Percentiles rank a stretch among this genome's conserved stretches.
Conservation (phyloP, 1,139 yeast genomes). For the Yamadazyma blattariae region DNA sequence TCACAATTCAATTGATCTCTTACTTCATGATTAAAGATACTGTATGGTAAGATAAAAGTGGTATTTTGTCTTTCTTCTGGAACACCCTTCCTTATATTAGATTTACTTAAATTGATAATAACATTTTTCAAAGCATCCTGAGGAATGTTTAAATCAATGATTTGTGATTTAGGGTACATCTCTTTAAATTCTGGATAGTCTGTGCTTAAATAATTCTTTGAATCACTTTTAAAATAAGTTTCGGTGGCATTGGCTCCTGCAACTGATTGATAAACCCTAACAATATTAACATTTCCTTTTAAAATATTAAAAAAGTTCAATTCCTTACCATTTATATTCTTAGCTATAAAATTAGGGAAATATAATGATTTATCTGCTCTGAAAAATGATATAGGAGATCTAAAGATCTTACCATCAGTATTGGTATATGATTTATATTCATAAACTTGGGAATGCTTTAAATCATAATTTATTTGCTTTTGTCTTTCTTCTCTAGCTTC, state of each 20-base stretch:
- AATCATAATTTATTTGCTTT: slow-evolving; percentile 62
- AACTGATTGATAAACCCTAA: slow-evolving; percentile 64
- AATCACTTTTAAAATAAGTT: slow-evolving; percentile 51
- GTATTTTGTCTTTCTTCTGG: slow-evolving; percentile 52
- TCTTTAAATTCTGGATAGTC: slow-evolving; percentile 28
- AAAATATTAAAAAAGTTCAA: slow-evolving; percentile 35
- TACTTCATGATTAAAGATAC: slow-evolving; percentile 54
- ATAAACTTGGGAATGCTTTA: slow-evolving; percentile 83
- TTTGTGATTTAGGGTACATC: slow-evolving; percentile 54
- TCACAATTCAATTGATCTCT: slow-evolving; percentile 64
- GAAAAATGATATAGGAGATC: slow-evolving; percentile 77
- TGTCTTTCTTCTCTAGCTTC: slow-evolving; percentile 55
- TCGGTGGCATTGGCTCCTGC: slow-evolving; percentile 71
- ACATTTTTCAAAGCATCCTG: slow-evolving; percentile 68
- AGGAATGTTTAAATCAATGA: slow-evolving; percentile 72
- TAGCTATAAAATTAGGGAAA: slow-evolving; percentile 80
- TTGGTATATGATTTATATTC: slow-evolving; percentile 77
- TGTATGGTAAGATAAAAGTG: slow-evolving; percentile 65
- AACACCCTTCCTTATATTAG: slow-evolving; percentile 38
- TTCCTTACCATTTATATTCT: slow-evolving; percentile 45
- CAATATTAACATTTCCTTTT: slow-evolving; percentile 56
- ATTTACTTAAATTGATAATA: slow-evolving; percentile 53
- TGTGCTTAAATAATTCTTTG: slow-evolving; percentile 33
- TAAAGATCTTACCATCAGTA: slow-evolving; percentile 81
- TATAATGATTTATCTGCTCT: slow-evolving; percentile 70